Conservation (phyloP, 305 asterid species). For the Euphrasia arctica region DNA sequence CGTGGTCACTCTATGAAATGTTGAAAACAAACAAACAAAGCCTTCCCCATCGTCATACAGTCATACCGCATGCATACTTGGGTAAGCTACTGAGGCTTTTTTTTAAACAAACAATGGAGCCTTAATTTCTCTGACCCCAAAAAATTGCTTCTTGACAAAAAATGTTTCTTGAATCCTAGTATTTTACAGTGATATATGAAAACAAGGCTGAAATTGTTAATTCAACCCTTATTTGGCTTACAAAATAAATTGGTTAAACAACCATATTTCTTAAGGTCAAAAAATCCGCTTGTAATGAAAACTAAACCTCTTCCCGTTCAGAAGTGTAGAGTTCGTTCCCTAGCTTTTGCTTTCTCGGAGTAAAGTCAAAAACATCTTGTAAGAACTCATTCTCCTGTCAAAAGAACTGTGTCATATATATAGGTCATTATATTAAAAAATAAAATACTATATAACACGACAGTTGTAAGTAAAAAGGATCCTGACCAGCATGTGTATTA, state of each 20-base stretch:
- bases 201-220: neutral
- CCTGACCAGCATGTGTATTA: constrained; percentile 33
- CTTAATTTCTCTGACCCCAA: neutral
- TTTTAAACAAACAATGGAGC: too few species aligned
- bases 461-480: neutral
- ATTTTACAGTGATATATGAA: neutral
- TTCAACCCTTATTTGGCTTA: neutral
- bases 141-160: neutral
- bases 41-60: too few species aligned
- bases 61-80: too few species aligned
- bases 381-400: constrained; percentile 32
- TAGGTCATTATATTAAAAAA: neutral
- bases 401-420: neutral
- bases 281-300: neutral
- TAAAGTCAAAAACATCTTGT: constrained; percentile 35
- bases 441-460: neutral
- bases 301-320: constrained; percentile 36
- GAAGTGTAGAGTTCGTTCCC: constrained; percentile 21
- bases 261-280: too few species aligned
- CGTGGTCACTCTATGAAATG: neutral
- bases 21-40: too few species aligned
- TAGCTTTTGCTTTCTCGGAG: constrained; percentile 21
- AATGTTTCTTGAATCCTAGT: neutral
- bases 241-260: neutral
- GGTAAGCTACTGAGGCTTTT: too few species aligned